Evolutionary conservation across 306 rosid genomes (phyloP), one percentile per base, ranked within the genome.

Genomic region (Gastrolobium bilobum): DNA sequence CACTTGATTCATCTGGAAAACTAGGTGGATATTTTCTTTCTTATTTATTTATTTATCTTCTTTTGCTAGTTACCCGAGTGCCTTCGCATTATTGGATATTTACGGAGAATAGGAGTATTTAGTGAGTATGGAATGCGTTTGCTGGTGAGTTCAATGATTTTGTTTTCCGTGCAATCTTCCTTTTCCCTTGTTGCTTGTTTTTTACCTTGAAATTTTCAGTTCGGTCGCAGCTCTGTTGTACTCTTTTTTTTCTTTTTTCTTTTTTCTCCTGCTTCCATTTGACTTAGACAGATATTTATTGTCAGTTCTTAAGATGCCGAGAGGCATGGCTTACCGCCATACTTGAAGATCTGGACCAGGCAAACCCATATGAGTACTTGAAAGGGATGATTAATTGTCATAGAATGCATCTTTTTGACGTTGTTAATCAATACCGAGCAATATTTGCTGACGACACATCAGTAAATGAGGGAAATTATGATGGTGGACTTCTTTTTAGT

Each of bases 401-500:
- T 31, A 87, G 99, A 81, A 91, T 88, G 97, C 98, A 96, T 93
- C 98, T 96, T 74, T 96, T 96, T 82, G 98, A 96, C 74, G 97
- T 96, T 81, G 99, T 93, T 47, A 96, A 93, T 83, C 99, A 96
- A 81, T 96, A 96, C 72, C 91, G 99, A 65, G 99, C 99, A 76
- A 96, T 96, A 89, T 96, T 96, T 88, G 87, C 98, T 5, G 98
- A 96, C 68, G 99, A 96, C 77, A 90, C 98, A 73, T 96, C 99
- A 4, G 99, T 98, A 85, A 96, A 89, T 80, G 98, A 96, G 83
- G 98, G 91, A 88, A 93, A 96, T 81, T 89, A 91, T 84, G 99
- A 96, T 48, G 95, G 99, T 39, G 98, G 99, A 68, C 96, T 96
- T 89, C 92, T 96, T 80, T 96, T 96, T 87, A 93, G 98, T 82